Conservation (phyloP, 352 stramenopile species). For the Blastocystis sp. region DNA sequence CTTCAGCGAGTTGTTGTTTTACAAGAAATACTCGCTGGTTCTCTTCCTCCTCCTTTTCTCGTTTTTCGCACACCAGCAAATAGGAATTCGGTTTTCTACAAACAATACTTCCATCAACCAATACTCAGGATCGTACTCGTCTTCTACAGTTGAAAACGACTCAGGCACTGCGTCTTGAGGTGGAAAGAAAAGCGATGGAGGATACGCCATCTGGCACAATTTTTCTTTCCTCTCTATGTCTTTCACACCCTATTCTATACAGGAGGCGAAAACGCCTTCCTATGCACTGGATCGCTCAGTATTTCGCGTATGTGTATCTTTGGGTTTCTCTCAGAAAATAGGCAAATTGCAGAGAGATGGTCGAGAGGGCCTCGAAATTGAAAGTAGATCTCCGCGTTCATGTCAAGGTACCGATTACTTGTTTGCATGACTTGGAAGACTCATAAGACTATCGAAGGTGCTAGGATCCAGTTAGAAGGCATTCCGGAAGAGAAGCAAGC, state of each 20-base stretch:
- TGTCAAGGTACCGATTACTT: background rate
- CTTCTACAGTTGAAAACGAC: background rate
- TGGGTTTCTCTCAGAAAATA: background rate
- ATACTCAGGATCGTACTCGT: constrained; percentile 29
- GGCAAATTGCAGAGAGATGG: constrained; percentile 10
- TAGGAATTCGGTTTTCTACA: constrained; percentile 30
- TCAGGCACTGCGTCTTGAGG: background rate
- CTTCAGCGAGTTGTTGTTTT: constrained; percentile 30
- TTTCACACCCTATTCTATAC: background rate
- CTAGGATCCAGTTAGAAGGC: constrained; percentile 23
- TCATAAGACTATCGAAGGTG: constrained; percentile 52
- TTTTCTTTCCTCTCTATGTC: background rate
- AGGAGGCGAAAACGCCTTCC: background rate
- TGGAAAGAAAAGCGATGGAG: background rate
- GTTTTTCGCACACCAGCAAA: background rate
- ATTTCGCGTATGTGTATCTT: background rate
- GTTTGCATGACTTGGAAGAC: background rate
- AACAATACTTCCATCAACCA: background rate
- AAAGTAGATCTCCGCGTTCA: background rate
- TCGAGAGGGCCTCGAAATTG: background rate
- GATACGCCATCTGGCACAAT: background rate
- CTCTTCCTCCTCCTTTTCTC: constrained; percentile 31
- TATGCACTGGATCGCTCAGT: background rate
- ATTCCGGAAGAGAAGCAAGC: constrained; percentile 28
- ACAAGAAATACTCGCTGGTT: background rate